Evolutionary conservation across 169 alveolate species (phyloP).

Genomic region (Plasmodium relictum): DNA sequence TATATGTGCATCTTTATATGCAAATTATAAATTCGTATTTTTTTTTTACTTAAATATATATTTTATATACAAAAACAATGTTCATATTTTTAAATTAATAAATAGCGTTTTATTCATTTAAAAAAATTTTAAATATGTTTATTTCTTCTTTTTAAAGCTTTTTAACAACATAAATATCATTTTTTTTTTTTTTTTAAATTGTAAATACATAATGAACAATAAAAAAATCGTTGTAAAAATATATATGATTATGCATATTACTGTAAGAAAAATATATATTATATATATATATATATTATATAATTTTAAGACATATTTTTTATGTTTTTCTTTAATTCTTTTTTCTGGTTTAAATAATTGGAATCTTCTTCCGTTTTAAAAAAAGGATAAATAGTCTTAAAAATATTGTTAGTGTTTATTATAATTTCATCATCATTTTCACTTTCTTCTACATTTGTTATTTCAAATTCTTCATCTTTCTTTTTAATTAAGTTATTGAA

Average conservation of each 20-base stretch:
- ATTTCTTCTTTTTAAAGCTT: no score
- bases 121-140: not conserved
- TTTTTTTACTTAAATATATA: no score
- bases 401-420: conserved; percentile 42
- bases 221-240: no score
- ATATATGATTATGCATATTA: no score
- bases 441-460: not conserved
- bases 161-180: no score
- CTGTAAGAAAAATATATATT: no score
- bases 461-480: conserved; percentile 4
- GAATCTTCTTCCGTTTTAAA: conserved; percentile 70
- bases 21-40: no score
- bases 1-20: not conserved
- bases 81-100: not conserved
- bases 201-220: no score
- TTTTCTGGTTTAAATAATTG: conserved; percentile 25
- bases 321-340: conserved; percentile 22
- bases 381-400: conserved; percentile 71
- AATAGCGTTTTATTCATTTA: not conserved
- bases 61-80: no score
- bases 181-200: no score
- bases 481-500: conserved; percentile 35
- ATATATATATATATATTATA: not conserved
- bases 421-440: conserved; percentile 53
- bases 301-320: not conserved